A percentile compares a stretch with the other conserved stretches of the same genome.
These are phyloP conservation scores for Boletus subcaerulescens DNA, from an alignment of 768 basidiomycete species.

Conservation along the genomic window DNA sequence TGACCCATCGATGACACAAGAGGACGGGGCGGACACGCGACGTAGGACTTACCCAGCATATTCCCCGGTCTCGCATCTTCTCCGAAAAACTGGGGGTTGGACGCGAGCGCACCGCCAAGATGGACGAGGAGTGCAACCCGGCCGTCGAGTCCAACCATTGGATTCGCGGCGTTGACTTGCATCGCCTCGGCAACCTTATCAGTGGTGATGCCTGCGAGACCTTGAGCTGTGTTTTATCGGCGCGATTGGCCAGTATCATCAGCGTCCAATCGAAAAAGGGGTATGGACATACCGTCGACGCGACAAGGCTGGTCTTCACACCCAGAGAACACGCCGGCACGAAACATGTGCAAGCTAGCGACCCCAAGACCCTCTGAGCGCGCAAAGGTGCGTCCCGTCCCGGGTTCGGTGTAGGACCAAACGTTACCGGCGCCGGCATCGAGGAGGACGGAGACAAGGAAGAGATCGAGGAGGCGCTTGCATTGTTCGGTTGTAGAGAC, in stretches of 20 bases:
- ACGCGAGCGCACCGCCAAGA: constrained; percentile 67
- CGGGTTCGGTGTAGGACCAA: constrained; percentile 74
- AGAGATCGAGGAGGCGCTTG: constrained; percentile 82
- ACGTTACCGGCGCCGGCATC: constrained; percentile 89
- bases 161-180: constrained; percentile 77
- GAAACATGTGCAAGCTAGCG: constrained; percentile 89
- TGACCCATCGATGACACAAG: neutral
- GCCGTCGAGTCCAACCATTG: constrained; percentile 89
- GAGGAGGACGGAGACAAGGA: constrained; percentile 85
- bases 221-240: constrained; percentile 53
- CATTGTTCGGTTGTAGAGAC: constrained; percentile 56
- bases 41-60: constrained; percentile 54
- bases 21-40: too few relatives aligned
- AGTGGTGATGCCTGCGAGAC: constrained; percentile 60
- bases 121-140: constrained; percentile 73
- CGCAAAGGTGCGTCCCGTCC: constrained; percentile 49
- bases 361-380: constrained; percentile 85
- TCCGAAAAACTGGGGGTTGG: constrained; percentile 70
- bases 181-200: constrained; percentile 62
- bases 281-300: constrained; percentile 70
- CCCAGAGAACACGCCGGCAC: constrained; percentile 76
- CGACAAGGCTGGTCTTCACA: constrained; percentile 51
- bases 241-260: neutral
- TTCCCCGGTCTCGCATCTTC: constrained; percentile 74
- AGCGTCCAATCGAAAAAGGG: neutral